Percentiles rank a stretch among this genome's conserved stretches.
These are phyloP conservation scores for Mycena kentingensis DNA, from an alignment of 768 basidiomycete genomes.

Conservation along the genomic window DNA sequence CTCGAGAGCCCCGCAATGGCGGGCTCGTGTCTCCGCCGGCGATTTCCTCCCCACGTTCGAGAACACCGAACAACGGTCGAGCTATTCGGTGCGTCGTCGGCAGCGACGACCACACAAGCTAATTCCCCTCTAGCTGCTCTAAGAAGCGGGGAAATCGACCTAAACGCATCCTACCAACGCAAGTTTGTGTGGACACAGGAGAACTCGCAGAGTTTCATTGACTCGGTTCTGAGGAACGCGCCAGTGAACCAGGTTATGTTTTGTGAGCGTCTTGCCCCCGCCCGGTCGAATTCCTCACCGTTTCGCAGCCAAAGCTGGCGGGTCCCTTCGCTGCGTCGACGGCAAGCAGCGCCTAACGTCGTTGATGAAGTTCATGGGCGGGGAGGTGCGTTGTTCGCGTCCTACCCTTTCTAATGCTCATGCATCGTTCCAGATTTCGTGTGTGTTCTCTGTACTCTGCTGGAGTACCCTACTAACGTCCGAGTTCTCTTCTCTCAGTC, in stretches of 20 bases:
- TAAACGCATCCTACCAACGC: background rate
- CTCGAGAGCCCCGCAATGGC: too few relatives aligned
- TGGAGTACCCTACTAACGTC: too few relatives aligned
- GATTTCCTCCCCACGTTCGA: background rate
- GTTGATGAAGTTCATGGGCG: background rate
- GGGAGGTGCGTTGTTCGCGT: background rate
- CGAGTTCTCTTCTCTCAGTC: too few relatives aligned
- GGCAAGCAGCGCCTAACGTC: background rate
- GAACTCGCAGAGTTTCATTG: background rate
- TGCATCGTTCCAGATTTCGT: background rate
- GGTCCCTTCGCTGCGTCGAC: background rate
- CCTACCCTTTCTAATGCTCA: background rate
- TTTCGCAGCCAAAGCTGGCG: background rate
- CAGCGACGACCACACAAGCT: background rate
- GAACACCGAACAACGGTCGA: background rate
- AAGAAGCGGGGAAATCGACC: background rate
- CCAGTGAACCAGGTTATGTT: slow-evolving; percentile 1
- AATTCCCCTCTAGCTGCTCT: background rate
- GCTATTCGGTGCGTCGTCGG: background rate
- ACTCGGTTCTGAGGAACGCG: background rate
- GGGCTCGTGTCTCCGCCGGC: background rate
- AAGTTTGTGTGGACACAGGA: background rate
- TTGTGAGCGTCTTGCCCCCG: background rate
- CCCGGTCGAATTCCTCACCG: background rate
- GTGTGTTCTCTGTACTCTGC: background rate